A percentile compares a stretch with the other conserved stretches of the same genome.
These are phyloP conservation scores for Truncatella angustata DNA, from an alignment of 2,329 filamentous ascomycete genomes.

Conservation along the genomic window DNA sequence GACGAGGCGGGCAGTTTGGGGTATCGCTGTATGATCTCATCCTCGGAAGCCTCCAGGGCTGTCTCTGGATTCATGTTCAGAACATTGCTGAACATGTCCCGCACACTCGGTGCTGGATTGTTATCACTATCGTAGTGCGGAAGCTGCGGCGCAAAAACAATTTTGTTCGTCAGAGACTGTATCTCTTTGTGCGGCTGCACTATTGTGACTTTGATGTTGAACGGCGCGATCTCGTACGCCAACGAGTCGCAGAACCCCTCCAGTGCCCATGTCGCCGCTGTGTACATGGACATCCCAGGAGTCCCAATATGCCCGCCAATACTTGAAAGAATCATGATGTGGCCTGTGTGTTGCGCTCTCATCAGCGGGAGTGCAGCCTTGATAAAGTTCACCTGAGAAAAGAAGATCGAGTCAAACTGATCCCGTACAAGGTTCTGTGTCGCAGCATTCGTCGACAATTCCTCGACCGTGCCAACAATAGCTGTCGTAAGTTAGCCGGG, in stretches of 20 bases:
- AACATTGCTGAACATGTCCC: conserved; percentile 78
- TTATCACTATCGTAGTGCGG: conserved; percentile 60
- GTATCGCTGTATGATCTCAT: conserved; percentile 64
- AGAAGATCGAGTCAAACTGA: conserved; percentile 94
- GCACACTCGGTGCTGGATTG: conserved; percentile 75
- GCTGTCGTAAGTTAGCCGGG: conserved; percentile 45
- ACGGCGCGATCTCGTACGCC: conserved; percentile 93
- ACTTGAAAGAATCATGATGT: conserved; percentile 86
- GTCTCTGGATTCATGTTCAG: conserved; percentile 73
- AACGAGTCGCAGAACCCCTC: conserved; percentile 95
- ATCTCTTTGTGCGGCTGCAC: conserved; percentile 96
- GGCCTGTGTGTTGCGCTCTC: conserved; percentile 76
- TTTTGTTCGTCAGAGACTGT: conserved; percentile 79
- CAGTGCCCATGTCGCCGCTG: conserved; percentile 88
- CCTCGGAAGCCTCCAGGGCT: conserved; percentile 38
- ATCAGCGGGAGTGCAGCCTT: conserved; percentile 81
- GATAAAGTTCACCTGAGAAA: conserved; percentile 94
- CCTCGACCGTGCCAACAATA: conserved; percentile 87
- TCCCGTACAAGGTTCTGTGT: conserved; percentile 80
- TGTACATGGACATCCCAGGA: conserved; percentile 86
- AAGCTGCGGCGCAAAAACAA: conserved; percentile 79
- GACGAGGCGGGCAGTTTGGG: conserved; percentile 68
- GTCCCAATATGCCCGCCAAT: conserved; percentile 92
- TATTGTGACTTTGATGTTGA: conserved; percentile 95
- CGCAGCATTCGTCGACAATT: conserved; percentile 70